Conservation (phyloP, 371 early-diverging fungal genomes). For the Zychaea mexicana region DNA sequence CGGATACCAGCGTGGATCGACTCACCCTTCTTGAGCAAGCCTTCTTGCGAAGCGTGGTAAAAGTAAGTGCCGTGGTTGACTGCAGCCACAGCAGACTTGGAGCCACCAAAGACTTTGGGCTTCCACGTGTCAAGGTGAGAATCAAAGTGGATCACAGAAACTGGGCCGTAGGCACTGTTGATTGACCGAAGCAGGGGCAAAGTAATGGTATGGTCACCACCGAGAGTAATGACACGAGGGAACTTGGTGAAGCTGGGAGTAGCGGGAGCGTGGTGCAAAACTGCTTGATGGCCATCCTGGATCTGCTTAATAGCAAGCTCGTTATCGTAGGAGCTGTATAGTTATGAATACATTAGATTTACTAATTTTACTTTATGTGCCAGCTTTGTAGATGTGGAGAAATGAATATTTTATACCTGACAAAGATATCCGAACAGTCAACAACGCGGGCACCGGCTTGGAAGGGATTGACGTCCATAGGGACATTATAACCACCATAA, state of each 20-base stretch:
- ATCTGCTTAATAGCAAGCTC: constrained; percentile 17
- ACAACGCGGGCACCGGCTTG: constrained; percentile 23
- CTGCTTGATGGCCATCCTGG: constrained; percentile 14
- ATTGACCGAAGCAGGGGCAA: constrained; percentile 25
- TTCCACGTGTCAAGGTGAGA: constrained; percentile 39
- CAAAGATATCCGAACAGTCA: constrained; percentile 32
- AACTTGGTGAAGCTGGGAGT: background rate
- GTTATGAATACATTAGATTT: background rate
- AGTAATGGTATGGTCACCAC: constrained; percentile 29
- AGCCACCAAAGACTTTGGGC: constrained; percentile 10
- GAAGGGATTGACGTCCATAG: constrained; percentile 26
- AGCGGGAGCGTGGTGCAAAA: constrained; percentile 16
- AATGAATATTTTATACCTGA: constrained; percentile 5
- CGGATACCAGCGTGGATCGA: constrained; percentile 45
- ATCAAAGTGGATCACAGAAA: constrained; percentile 40
- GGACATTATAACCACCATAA: constrained; percentile 24
- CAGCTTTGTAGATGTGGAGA: no score
- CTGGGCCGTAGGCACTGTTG: constrained; percentile 23
- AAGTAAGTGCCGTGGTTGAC: constrained; percentile 32
- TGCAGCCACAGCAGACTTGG: background rate
- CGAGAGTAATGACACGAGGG: constrained; percentile 23
- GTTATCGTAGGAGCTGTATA: constrained; percentile 20
- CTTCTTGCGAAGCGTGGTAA: constrained; percentile 39
- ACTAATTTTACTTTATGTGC: background rate
- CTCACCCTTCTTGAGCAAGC: constrained; percentile 31